Base-by-base conservation (phyloP, 345 rosid genomes). In the Gossypium turneri region DNA sequence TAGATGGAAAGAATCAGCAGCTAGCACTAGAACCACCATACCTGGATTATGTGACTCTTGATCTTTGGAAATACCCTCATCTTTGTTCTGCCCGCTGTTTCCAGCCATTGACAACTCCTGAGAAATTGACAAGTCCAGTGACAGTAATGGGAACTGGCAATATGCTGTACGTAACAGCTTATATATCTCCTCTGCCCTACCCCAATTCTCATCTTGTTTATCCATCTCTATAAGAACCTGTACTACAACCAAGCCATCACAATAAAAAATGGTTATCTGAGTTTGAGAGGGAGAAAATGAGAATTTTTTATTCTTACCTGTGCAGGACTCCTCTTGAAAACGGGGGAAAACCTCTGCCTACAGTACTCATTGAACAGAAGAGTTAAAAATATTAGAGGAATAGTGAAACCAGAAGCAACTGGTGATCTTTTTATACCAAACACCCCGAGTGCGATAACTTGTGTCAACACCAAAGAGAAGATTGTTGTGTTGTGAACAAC, bases 161-260 rank as follows among this genome's bases (percentile, higher is more conserved):
- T 91, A 94, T 17, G 92, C 97, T 19, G 84, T 79, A 53, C 67
- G 81, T 70, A 94, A 67, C 66, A 76, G 78, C 69, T 71, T 53
- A 59, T 82, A 82, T 50, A 86, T 78, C 80, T 88, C 91, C 67
- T 85, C 87, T 79, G 80, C 61, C 67, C 77, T 85, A 83, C 91
- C 97, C 52, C 80, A 57, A 47, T 41, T 80, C 76, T 92, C 92
- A 70, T 94, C 95, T 58, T 76, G 81, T 78, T 84, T 80, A 89
- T 94, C 98, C 98, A 91, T 86, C 76, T 90, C 89, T 3, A 89
- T 84, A 44, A 94, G 89, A 73, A 85, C 79, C 98, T 92, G 10
- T 34, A 34, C 77, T 52, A 58, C 25, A 59, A 64, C 53, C 51
- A 17, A 61, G 2, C 16, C 61, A 29, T 53, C 63, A 55, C 15